Percentiles rank a stretch among this genome's conserved stretches.
These are phyloP conservation scores for Debaryomyces coudertii DNA, from an alignment of 1,139 yeast species.

Conservation along the genomic window DNA sequence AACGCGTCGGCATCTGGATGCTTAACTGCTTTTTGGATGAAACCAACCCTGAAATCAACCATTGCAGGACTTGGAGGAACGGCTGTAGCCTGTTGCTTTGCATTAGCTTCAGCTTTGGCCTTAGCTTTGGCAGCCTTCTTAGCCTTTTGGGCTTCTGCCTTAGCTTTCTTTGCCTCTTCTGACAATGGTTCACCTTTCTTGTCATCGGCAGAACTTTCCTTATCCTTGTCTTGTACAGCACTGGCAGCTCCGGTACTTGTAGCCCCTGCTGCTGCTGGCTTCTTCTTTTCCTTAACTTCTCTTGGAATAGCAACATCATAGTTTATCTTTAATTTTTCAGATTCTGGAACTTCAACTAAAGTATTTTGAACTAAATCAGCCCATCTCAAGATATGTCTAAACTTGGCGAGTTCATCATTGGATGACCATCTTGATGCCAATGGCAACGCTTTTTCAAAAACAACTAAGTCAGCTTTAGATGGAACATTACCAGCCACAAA, in stretches of 20 bases:
- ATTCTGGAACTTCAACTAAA: slow-evolving; percentile 55
- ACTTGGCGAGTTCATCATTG: slow-evolving; percentile 53
- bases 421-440: slow-evolving; percentile 58
- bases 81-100: slow-evolving; percentile 58
- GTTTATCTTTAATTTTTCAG: slow-evolving; percentile 57
- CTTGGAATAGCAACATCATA: slow-evolving; percentile 64
- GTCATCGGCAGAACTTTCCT: slow-evolving; percentile 34
- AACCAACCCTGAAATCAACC: slow-evolving; percentile 94
- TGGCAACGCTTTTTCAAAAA: slow-evolving; percentile 68
- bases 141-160: slow-evolving; percentile 64
- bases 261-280: slow-evolving; percentile 36
- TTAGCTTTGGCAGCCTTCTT: slow-evolving; percentile 75
- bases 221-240: slow-evolving; percentile 35
- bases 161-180: slow-evolving; percentile 67
- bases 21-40: slow-evolving; percentile 92
- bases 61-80: slow-evolving; percentile 75
- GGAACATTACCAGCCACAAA: slow-evolving; percentile 70
- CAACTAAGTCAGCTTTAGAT: slow-evolving; percentile 66
- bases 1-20: slow-evolving; percentile 98
- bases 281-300: slow-evolving; percentile 54
- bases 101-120: slow-evolving; percentile 63
- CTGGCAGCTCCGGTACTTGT: slow-evolving; percentile 18
- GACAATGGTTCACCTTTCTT: slow-evolving; percentile 31
- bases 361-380: slow-evolving; percentile 79
- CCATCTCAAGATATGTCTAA: slow-evolving; percentile 92